Percentiles rank a stretch among this genome's conserved stretches.
Evolutionary conservation across 257 asterid genomes (phyloP).

Genomic region (Lycium ferocissimum): DNA sequence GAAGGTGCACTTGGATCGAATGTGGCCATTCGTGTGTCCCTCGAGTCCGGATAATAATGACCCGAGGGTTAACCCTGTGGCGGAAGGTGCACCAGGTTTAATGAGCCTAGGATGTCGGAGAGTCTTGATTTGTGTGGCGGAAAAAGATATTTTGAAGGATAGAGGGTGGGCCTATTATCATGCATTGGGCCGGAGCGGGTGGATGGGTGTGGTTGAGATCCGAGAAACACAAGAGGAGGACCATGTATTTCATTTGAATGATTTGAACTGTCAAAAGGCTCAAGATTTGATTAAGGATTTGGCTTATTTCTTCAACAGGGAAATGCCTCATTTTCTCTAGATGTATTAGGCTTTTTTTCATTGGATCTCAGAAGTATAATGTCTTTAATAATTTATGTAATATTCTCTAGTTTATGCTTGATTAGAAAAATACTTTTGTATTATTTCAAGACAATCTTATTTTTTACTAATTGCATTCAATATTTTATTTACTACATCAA

Average conservation of each 20-base stretch:
- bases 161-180: constrained; percentile 46
- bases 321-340: constrained; percentile 20
- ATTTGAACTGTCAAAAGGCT: constrained; percentile 40
- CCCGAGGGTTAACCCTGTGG: constrained; percentile 35
- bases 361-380: neutral
- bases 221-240: constrained; percentile 46
- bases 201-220: constrained; percentile 52
- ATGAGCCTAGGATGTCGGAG: constrained; percentile 27
- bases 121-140: constrained; percentile 41
- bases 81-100: constrained; percentile 35
- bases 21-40: constrained; percentile 33
- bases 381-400: neutral
- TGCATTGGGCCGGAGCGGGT: constrained; percentile 45
- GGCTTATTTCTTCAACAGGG: constrained; percentile 52
- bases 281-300: constrained; percentile 42
- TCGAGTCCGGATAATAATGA: constrained; percentile 28
- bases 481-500: neutral
- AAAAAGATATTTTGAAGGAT: constrained; percentile 48
- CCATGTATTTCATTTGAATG: constrained; percentile 48
- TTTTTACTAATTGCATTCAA: neutral
- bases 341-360: neutral
- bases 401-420: neutral
- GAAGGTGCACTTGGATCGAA: neutral
- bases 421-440: neutral
- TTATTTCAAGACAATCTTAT: neutral